Base-by-base conservation (phyloP, 805 yeast genomes). In the Yarrowia sp. region DNA sequence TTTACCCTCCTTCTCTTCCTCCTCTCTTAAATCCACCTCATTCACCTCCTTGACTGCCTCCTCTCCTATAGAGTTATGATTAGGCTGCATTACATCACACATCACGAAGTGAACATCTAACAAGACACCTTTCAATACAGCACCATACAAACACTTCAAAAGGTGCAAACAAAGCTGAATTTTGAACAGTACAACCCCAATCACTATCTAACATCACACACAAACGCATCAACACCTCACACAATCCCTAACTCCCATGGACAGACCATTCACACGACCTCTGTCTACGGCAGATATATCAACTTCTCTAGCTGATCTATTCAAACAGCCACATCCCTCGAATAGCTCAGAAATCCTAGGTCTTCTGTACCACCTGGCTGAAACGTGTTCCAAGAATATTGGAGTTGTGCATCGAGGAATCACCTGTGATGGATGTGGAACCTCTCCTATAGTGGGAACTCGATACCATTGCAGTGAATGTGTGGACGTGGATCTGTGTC, bases 391-490 rank as follows among this genome's bases (percentile, higher is more conserved):
- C 12, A 68, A 70, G 16, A 66, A 73, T 35, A 59, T 63, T 7
- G 74, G 73, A 2, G 69, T 68, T 22, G 72, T 75, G 9, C 79
- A 77, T 49, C 72, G 77, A 14, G 79, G 79, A 1, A 73, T 77
- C 43, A 72, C 73, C 50, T 77, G 79, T 59, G 72, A 75, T 48
- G 63, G 69, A 10, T 74, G 79, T 67, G 75, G 77, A 10, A 67
- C 69, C 32, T 52, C 72, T 26, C 84, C 85, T 3, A 77, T 84
- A 53, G 70, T 65, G 26, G 89, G 89, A 8, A 70, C 75, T 8
- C 79, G 89, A 63, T 86, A 80, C 72, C 80, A 81, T 53, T 86
- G 89, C 74, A 71, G 82, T 35, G 82, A 85, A 40, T 86, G 89
- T 72, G 74, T 74, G 3, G 85, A 86, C 73, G 85, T 79, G 73